Evolutionary conservation across 2,329 filamentous ascomycete genomes (phyloP).

Genomic region (Cryphonectria naterciae): DNA sequence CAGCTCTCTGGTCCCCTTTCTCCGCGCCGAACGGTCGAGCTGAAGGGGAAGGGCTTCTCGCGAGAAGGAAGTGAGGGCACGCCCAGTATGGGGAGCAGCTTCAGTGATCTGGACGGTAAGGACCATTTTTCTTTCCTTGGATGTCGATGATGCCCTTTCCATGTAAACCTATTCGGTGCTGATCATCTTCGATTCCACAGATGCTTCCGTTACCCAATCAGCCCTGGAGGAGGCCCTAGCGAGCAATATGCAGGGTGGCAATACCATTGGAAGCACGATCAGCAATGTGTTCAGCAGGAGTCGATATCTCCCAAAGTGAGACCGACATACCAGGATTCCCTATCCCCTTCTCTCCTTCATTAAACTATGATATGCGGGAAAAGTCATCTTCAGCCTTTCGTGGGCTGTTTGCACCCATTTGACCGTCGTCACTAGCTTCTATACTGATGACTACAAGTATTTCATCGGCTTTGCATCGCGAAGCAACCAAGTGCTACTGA

Average conservation of each 20-base stretch:
- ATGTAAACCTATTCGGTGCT: not conserved
- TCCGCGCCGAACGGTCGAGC: constrained; percentile 62
- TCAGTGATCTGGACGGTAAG: constrained; percentile 79
- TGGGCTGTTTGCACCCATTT: not conserved
- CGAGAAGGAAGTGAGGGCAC: constrained; percentile 72
- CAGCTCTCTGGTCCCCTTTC: constrained; percentile 53
- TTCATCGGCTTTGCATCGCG: not conserved
- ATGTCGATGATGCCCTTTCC: not conserved
- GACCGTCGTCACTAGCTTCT: not conserved
- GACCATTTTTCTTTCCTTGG: constrained; percentile 15
- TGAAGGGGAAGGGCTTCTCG: constrained; percentile 56
- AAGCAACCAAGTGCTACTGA: not conserved
- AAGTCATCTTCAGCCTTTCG: not conserved
- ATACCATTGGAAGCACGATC: constrained; percentile 63
- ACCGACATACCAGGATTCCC: not conserved
- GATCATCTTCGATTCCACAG: constrained; percentile 45
- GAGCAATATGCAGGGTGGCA: constrained; percentile 69
- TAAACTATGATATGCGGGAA: not conserved
- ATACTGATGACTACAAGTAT: not conserved
- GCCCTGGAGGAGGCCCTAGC: constrained; percentile 78
- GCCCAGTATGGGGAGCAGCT: constrained; percentile 83
- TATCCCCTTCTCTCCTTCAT: not conserved
- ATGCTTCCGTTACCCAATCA: constrained; percentile 79
- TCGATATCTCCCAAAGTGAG: constrained; percentile 52
- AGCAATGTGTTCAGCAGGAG: constrained; percentile 69